Base-by-base conservation (phyloP, 306 rosid species). In the Dryas octopetala region DNA sequence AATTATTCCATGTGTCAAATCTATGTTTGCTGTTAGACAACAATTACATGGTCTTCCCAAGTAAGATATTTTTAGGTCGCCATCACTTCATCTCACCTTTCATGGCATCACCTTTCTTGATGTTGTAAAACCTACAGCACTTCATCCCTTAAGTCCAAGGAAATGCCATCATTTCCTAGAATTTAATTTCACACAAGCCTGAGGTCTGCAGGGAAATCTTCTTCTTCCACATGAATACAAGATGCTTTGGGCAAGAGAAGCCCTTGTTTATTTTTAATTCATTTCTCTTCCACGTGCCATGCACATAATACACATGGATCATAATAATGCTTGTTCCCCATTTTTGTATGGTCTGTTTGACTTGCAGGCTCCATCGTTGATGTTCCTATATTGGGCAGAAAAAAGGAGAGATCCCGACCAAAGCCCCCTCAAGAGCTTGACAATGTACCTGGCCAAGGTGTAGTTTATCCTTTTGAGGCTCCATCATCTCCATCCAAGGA, bases 361-460 rank as follows among this genome's bases (percentile, higher is more conserved):
- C 74, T 74, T 84, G 84, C 82, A 91, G 98, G 91, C 44, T 80
- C 85, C n/a, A 15, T 73, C 19, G 72, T 84, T 70, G 75, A 78
- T 76, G 2, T 86, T 83, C 83, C 91, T 55, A 73, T 71, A 46
- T 74, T 85, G 73, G 86, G 85, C 47, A 81, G 79, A 74, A 78
- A 66, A 78, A 87, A 73, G 76, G 89, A 87, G 84, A 23, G 77
- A 75, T 85, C 92, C 46, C 88, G 55, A 70, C 87, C 92, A 76
- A 80, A 80, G 77, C 80, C 90, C 26, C 88, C 96, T 52, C 68
- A 78, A 43, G 82, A 83, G 70, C 75, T 62, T 65, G 89, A 83
- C 61, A 80, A 43, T 47, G 70, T 62, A 69, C 78, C 80, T 41
- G 49, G 80, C 80, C 78, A 71, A 15, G 82, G 83, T 58, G 73